A percentile compares a stretch with the other conserved stretches of the same genome.
These are phyloP conservation scores for Colletotrichum caudatum DNA, from an alignment of 2,329 filamentous ascomycete species.

Conservation along the genomic window DNA sequence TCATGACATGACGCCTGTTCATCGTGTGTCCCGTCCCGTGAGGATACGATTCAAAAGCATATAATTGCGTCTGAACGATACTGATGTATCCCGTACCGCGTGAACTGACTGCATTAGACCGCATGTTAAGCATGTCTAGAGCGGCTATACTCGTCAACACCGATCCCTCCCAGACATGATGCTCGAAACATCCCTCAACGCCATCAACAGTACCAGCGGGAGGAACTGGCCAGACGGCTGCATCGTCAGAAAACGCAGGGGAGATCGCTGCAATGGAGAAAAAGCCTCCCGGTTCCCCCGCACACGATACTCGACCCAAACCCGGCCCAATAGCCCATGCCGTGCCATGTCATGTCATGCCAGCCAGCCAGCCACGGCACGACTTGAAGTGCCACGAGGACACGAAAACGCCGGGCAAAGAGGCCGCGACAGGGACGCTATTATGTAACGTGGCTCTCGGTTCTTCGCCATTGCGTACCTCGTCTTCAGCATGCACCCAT, in stretches of 20 bases:
- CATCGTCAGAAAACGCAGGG: neutral
- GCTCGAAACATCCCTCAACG: neutral
- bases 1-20: neutral
- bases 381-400: neutral
- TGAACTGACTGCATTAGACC: too few relatives aligned
- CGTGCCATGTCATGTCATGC: too few relatives aligned
- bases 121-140: too few relatives aligned
- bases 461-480: neutral
- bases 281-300: neutral
- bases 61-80: neutral
- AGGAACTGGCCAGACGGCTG: neutral
- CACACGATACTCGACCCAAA: neutral
- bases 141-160: too few relatives aligned
- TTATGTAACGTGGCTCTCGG: slow-evolving; percentile 4
- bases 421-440: neutral
- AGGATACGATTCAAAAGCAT: too few relatives aligned
- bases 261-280: neutral
- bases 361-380: neutral
- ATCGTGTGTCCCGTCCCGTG: neutral
- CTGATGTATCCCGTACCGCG: too few relatives aligned
- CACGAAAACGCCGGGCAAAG: neutral
- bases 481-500: neutral
- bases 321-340: neutral
- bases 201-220: neutral
- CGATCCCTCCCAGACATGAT: neutral